Evolutionary conservation across 768 basidiomycete genomes (phyloP), one percentile per base, ranked within the genome.

Genomic region (Cystofilobasidium macerans): DNA sequence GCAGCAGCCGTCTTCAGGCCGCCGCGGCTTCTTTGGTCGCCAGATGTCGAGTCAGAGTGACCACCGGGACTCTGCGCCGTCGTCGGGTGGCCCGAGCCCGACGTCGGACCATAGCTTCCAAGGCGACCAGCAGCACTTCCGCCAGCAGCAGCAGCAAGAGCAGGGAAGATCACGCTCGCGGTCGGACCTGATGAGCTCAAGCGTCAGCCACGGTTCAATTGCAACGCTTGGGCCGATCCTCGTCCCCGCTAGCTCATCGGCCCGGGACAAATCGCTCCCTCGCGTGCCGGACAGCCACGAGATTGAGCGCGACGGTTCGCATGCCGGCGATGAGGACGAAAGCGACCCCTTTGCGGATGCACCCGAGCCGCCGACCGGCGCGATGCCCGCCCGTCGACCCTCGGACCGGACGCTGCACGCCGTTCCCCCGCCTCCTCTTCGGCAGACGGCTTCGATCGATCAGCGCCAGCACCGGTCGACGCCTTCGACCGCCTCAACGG

Each of bases 231-330:
- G 38, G 0, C 51, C 36, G 5, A 26, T 53, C 5, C 26, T 35
- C 38, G 38, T 20, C 61, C 35, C 61, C 32, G 48, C 61, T 1
- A 35, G 35, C 36, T 53, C 47, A 28, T 20, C 22, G 22, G 16
- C 14, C 38, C 35, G 42, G 51, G 61, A 67, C 59, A 62, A 61
- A 40, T 61, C 51, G 13, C 65, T 67, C 26, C 60, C 65, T 22
- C 48, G 54, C 12, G 20, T 56, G 32, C 65, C 51, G 20, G 57
- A 32, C 12, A 0, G 9, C 24, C 64, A 0, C 28, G 14, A 32
- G 12, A n/a, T n/a, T n/a, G n/a, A n/a, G n/a, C n/a, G n/a, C n/a
- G n/a, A n/a, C n/a, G n/a, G n/a, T n/a, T n/a, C n/a, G n/a, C n/a
- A n/a, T 13, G 30, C 26, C 28, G 24, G 16, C 28, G 28, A 3